phyloP scores from a whole-genome alignment of 2,329 filamentous ascomycete genomes.

The Fusarium verticillioides region DNA sequence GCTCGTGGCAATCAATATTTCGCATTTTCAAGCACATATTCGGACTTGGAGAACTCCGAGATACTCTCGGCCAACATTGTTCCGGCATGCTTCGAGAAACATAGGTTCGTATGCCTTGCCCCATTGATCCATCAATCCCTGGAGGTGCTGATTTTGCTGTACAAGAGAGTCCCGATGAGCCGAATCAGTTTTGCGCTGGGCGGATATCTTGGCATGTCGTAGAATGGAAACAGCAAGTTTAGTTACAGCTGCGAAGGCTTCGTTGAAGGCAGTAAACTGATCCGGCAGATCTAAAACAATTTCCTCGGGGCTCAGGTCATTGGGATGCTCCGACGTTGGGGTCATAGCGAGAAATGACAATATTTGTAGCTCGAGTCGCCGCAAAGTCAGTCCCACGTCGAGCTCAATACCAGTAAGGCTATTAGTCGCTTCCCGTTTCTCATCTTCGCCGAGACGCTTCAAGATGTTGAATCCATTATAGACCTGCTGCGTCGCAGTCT shows the following conservation, averaged over 20 bases:
- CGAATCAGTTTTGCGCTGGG: rapidly evolving
- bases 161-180: not conserved
- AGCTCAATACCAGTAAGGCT: not conserved
- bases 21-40: not conserved
- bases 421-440: not conserved
- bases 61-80: not conserved
- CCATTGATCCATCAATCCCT: not conserved
- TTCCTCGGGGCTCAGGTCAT: rapidly evolving
- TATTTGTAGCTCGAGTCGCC: not conserved
- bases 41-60: not conserved
- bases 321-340: not conserved
- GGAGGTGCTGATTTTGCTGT: not conserved
- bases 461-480: not conserved
- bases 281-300: rapidly evolving
- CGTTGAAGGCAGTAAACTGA: not conserved
- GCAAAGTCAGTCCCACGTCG: not conserved
- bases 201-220: not conserved
- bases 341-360: not conserved
- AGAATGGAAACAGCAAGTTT: not conserved
- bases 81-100: not conserved
- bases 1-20: not conserved
- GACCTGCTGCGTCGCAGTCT: not conserved
- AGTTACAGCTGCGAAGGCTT: not conserved
- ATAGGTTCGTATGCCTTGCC: not conserved
- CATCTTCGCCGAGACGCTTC: not conserved